Evolutionary conservation across 139 green algal species (phyloP).

Genomic region (Chlamydomonas urium): DNA sequence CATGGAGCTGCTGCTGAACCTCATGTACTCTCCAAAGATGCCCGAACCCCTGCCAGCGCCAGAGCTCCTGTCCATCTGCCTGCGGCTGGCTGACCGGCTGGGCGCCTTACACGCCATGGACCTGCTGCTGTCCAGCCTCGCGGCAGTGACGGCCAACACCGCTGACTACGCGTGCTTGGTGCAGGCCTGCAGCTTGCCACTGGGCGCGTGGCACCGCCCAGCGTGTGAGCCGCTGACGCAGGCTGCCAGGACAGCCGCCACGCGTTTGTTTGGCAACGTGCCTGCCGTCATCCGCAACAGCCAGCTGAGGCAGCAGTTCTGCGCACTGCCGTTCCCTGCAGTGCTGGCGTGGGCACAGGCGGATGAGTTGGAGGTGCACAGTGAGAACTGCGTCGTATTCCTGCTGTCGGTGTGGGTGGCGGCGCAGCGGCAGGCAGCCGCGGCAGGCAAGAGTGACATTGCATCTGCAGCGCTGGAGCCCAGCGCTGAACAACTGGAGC

Average conservation of each 20-base stretch:
- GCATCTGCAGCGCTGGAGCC: too few relatives aligned
- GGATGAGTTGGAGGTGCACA: background rate
- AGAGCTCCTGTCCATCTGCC: background rate
- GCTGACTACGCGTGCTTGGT: background rate
- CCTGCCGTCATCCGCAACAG: background rate
- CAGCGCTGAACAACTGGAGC: background rate
- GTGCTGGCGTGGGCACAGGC: background rate
- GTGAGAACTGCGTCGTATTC: conserved; percentile 7
- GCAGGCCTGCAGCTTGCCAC: background rate
- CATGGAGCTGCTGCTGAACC: background rate
- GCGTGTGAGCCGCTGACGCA: background rate
- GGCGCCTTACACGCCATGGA: background rate
- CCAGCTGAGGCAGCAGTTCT: background rate
- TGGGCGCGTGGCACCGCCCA: background rate
- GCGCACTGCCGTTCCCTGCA: background rate
- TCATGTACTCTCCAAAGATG: background rate
- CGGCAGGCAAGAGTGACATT: background rate
- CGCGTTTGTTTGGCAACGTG: background rate
- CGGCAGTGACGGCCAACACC: background rate
- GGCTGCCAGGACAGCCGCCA: too few relatives aligned
- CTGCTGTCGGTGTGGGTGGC: background rate
- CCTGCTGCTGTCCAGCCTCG: background rate
- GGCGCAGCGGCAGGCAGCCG: background rate
- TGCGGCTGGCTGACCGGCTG: background rate
- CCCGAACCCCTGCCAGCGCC: background rate